Evolutionary conservation across 2,329 filamentous ascomycete species (phyloP), one percentile per base, ranked within the genome.

Genomic region (Aspergillus sp.): DNA sequence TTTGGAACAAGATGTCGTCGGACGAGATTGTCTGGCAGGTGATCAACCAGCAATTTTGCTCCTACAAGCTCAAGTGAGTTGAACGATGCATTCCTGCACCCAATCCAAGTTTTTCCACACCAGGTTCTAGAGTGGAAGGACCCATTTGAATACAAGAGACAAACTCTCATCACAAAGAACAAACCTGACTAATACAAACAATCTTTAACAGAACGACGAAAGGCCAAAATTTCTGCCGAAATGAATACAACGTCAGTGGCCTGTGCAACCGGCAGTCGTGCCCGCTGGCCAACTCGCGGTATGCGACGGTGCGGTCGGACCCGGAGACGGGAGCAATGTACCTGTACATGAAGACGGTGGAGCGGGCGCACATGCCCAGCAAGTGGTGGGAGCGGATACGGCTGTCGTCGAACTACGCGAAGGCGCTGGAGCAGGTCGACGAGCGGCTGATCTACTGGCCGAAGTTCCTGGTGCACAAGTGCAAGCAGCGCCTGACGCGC

Each of bases 1-100:
- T 14, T 29, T 2, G 11, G 19, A 21, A 47, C 49, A 61, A 58
- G 52, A 95, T 94, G 89, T 85, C 89, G 53, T 95, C 91, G 58
- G 93, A 97, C 80, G 93, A 97, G 76, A 95, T 97, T 60, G 88
- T 97, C 59, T 99, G 94, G 94, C 87, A 92, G 72, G 89, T 97
- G 53, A 96, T 97, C 63, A 95, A 96, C 75, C 89, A 94, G 75
- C 89, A 93, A 70, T 95, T 94, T 72, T 97, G 94, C 78, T 87
- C 88, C 47, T 97, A 92, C 81, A 97, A 97, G 71, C 80, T 97
- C 62, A 96, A 96, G 85, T 91, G 76, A 63, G 83, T 72, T n/a
- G 20, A 40, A 45, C 52, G 44, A 49, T 50, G 9, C 25, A 7
- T 29, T 29, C 25, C 7, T 29, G 25, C 25, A 6, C 25, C 25